These are phyloP conservation scores for Teratosphaeriaceae sp. DNA, from an alignment of 2,329 filamentous ascomycete species.

Conservation along the genomic window DNA sequence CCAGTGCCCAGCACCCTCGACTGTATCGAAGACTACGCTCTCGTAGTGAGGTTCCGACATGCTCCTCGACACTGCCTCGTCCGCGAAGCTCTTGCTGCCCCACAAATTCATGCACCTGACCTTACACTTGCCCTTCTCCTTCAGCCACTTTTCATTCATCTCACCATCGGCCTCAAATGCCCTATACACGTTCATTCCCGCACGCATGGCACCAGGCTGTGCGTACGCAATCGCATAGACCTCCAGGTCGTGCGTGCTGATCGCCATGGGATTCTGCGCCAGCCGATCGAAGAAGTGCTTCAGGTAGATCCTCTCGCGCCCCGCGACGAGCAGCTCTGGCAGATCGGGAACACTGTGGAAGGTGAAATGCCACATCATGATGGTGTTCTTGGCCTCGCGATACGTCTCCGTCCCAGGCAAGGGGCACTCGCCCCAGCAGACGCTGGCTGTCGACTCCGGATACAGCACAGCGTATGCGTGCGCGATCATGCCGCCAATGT, in stretches of 20 bases:
- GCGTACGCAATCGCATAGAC: constrained; percentile 32
- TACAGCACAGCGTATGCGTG: constrained; percentile 35
- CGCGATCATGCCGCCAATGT: constrained; percentile 44
- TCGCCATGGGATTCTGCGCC: constrained; percentile 30
- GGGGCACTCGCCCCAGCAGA: constrained; percentile 40
- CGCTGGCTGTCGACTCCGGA: constrained; percentile 28
- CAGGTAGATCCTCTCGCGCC: constrained; percentile 37
- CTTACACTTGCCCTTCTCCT: constrained; percentile 15
- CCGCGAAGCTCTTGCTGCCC: constrained; percentile 26
- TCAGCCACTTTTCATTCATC: constrained; percentile 10
- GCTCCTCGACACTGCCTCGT: constrained; percentile 21
- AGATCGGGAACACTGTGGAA: constrained; percentile 21
- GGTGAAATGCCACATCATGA: constrained; percentile 37
- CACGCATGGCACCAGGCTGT: constrained; percentile 28
- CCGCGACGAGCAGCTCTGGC: constrained; percentile 33
- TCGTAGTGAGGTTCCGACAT: constrained; percentile 27
- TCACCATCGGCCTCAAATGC: constrained; percentile 29
- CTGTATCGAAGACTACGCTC: constrained; percentile 16
- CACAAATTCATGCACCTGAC: constrained; percentile 27
- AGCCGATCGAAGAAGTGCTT: constrained; percentile 40
- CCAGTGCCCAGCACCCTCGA: constrained; percentile 30
- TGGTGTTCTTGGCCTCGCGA: constrained; percentile 16
- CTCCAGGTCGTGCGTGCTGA: constrained; percentile 32
- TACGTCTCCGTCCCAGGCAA: constrained; percentile 26
- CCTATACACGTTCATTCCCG: constrained; percentile 28